Conservation (phyloP, 148 eudicot species). For the Cornus florida region DNA sequence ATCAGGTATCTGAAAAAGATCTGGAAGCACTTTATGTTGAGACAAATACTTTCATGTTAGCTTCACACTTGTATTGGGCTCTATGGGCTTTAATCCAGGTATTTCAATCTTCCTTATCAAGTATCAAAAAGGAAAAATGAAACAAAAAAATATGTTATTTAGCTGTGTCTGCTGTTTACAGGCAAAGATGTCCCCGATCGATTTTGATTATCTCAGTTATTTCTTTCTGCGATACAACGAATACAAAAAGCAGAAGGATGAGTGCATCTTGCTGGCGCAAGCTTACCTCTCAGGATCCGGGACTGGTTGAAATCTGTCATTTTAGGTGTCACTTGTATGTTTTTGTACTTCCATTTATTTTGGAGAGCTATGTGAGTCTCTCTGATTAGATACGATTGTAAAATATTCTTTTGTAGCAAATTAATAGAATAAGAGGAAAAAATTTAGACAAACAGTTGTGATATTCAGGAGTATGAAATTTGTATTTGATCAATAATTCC, state of each 20-base stretch:
- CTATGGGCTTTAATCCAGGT: constrained; percentile 99
- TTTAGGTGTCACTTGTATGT: not conserved
- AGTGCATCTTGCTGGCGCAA: constrained; percentile 47
- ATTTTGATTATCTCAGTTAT: constrained; percentile 82
- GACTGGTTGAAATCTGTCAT: not conserved
- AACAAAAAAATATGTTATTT: not conserved
- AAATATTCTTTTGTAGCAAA: constrained; percentile 2
- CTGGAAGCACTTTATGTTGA: constrained; percentile 83
- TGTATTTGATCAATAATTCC: not conserved
- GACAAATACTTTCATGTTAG: constrained; percentile 73
- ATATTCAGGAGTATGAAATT: not conserved
- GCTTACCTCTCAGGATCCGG: constrained; percentile 35
- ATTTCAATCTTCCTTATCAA: constrained; percentile 10
- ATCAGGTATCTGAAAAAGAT: constrained; percentile 66
- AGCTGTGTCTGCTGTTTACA: constrained; percentile 25
- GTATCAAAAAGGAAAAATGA: no score
- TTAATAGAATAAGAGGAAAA: constrained; percentile 3
- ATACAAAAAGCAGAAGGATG: constrained; percentile 75
- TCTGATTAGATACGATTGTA: not conserved
- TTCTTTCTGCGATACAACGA: constrained; percentile 80
- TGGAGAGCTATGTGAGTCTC: not conserved
- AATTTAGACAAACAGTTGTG: not conserved
- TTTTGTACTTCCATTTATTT: not conserved
- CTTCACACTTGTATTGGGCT: constrained; percentile 95
- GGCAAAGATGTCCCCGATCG: constrained; percentile 95